Evolutionary conservation across 805 yeast genomes (phyloP).

Genomic region (Millerozyma miso): DNA sequence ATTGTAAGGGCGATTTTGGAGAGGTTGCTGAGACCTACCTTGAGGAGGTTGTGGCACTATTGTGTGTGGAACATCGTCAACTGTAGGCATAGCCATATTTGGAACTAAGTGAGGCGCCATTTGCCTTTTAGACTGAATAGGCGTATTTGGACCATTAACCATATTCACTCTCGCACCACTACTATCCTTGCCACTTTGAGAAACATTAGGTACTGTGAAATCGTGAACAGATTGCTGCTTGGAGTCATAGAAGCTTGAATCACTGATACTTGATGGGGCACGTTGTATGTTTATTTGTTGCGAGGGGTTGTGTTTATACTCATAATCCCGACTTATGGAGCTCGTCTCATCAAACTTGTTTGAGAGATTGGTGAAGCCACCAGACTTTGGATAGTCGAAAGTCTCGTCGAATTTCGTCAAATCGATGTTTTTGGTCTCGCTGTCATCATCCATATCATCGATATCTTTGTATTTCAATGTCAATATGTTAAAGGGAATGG

Average conservation of each 20-base stretch:
- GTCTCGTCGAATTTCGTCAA: constrained; percentile 19
- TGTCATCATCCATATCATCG: constrained; percentile 12
- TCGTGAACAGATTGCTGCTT: constrained; percentile 31
- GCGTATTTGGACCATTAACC: constrained; percentile 31
- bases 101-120: constrained; percentile 31
- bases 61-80: constrained; percentile 15
- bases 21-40: constrained; percentile 17
- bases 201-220: constrained; percentile 21
- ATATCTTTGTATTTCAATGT: constrained; percentile 23
- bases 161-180: constrained; percentile 19
- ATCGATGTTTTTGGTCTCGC: constrained; percentile 12
- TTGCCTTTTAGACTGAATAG: constrained; percentile 25
- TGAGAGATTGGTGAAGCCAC: constrained; percentile 12
- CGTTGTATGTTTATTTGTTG: constrained; percentile 1
- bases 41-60: constrained; percentile 17
- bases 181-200: constrained; percentile 9
- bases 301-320: constrained; percentile 11
- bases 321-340: constrained; percentile 23
- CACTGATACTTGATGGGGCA: constrained; percentile 8
- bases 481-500: constrained; percentile 46
- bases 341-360: constrained; percentile 12
- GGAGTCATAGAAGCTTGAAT: constrained; percentile 26
- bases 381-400: constrained; percentile 8
- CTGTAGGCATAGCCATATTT: constrained; percentile 22
- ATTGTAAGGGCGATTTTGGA: constrained; percentile 13